phyloP scores from a whole-genome alignment of 2,329 filamentous ascomycete genomes.

The Colletotrichum sp. region DNA sequence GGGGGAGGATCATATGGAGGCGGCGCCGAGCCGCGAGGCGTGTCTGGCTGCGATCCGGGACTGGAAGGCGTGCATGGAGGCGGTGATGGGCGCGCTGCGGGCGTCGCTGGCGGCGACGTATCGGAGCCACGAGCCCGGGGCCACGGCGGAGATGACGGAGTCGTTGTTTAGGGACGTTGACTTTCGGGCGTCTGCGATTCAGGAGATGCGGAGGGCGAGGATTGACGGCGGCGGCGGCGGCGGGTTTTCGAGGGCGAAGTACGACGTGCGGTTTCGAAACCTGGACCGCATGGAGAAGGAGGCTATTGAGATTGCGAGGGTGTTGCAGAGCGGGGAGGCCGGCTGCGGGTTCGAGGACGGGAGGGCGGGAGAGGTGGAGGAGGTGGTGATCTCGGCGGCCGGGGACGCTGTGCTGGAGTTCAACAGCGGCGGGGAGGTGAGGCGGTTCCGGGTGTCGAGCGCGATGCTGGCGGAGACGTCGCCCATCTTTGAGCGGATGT shows the following conservation, averaged over 20 bases:
- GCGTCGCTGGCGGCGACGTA: slow-evolving; percentile 50
- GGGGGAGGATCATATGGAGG: slow-evolving; percentile 16
- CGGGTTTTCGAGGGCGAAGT: slow-evolving; percentile 44
- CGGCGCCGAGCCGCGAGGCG: slow-evolving; percentile 28
- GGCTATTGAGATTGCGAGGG: slow-evolving; percentile 40
- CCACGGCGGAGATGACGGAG: slow-evolving; percentile 47
- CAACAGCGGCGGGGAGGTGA: slow-evolving; percentile 43
- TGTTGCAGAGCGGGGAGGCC: slow-evolving; percentile 45
- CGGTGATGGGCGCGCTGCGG: slow-evolving; percentile 44
- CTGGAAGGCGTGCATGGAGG: slow-evolving; percentile 49
- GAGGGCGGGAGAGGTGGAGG: slow-evolving; percentile 39
- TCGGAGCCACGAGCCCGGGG: slow-evolving; percentile 47
- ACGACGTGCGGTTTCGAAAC: slow-evolving; percentile 52
- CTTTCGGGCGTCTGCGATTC: slow-evolving; percentile 47
- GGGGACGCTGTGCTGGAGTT: slow-evolving; percentile 61
- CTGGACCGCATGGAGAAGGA: slow-evolving; percentile 51
- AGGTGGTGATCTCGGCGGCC: slow-evolving; percentile 46
- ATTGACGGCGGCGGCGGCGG: slow-evolving; percentile 46
- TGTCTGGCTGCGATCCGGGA: slow-evolving; percentile 44
- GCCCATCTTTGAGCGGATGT: slow-evolving; percentile 56
- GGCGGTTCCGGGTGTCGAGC: slow-evolving; percentile 58
- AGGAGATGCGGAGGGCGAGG: slow-evolving; percentile 51
- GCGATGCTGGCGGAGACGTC: slow-evolving; percentile 56
- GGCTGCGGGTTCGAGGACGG: slow-evolving; percentile 36
- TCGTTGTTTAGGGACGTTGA: slow-evolving; percentile 45